These are phyloP conservation scores for Leishmania major DNA, from an alignment of 208 protist genomes.

Conservation along the genomic window DNA sequence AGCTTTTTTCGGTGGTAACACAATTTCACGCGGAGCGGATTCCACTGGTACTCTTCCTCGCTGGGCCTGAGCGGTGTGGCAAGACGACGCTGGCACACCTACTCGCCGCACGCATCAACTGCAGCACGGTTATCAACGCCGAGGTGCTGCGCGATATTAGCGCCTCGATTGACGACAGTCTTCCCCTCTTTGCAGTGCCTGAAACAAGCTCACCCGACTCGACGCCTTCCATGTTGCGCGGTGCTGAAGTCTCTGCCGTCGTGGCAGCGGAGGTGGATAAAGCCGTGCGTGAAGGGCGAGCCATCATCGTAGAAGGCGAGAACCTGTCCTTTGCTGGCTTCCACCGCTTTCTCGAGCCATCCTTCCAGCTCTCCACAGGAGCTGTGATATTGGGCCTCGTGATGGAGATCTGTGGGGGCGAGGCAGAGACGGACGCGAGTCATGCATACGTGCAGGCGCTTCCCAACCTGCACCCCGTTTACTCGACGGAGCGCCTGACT, in stretches of 20 bases:
- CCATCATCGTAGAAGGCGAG: conserved; percentile 58
- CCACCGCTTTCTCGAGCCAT: conserved; percentile 21
- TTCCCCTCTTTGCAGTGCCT: not conserved
- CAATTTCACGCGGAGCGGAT: conserved; percentile 53
- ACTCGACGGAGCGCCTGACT: conserved; percentile 11
- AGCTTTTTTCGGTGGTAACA: conserved; percentile 48
- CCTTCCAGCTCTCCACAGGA: conserved; percentile 18
- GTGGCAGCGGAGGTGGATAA: conserved; percentile 49
- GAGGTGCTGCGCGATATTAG: conserved; percentile 51
- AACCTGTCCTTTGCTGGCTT: conserved; percentile 40
- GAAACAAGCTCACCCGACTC: not conserved
- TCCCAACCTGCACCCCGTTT: not conserved
- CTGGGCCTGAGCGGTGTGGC: conserved; percentile 36
- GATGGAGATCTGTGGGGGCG: not conserved
- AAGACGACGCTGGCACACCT: conserved; percentile 56
- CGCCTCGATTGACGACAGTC: conserved; percentile 18
- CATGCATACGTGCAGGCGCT: not conserved
- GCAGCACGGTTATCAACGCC: conserved; percentile 55
- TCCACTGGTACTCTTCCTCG: conserved; percentile 55
- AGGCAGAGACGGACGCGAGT: not conserved
- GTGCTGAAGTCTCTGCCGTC: conserved; percentile 4
- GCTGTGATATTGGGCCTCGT: conserved; percentile 20
- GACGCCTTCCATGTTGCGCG: not conserved
- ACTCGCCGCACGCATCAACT: conserved; percentile 48
- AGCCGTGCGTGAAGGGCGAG: conserved; percentile 44